Evolutionary conservation across 2,329 filamentous ascomycete genomes (phyloP), one percentile per base, ranked within the genome.

Genomic region (Exophiala alcalophila): DNA sequence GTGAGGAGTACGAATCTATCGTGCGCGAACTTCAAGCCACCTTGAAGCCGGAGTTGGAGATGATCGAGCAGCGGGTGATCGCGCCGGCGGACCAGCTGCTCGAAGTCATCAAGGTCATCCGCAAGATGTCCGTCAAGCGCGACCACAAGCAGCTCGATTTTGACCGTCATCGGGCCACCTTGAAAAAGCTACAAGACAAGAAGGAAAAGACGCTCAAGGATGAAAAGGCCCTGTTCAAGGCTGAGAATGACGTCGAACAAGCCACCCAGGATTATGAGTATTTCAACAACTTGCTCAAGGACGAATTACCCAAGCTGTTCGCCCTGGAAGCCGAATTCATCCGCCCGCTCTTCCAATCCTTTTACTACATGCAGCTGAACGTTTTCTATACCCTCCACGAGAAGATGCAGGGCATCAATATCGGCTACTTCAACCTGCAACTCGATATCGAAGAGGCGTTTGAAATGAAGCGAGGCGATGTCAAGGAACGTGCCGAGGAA

Each of bases 291-390:
- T 73, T 98, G 37, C 78, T 98, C 49, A 98, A 98, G 71, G 87
- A 94, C 12, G 92, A 98, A 68, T 73, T 98, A 51, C 92, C 92
- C 19, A 88, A 89, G 65, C 78, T 98, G 8, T 98, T 98, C 66
- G 66, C 72, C 5, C 79, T 98, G 12, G 92, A 98, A 66, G 80
- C 83, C 52, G 85, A 97, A 65, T 97, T 98, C 65, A 98, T 98
- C 65, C 83, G 87, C 56, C 92, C 92, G 2, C 79, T 98, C 5
- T 98, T 98, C 75, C 92, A 97, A 65, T 94, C 87, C 7, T 98
- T 98, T 71, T 98, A 98, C 70, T 98, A 97, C 73, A 98, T 98
- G 92, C 92, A 98, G 67, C 79, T 98, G 54, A 98, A 98, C 66
- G 87, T 98, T 54, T 98, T 97, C 66, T 98, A 98, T 68, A 98